Base-by-base conservation (phyloP, 2,329 filamentous ascomycete genomes). In the Thermothelomyces thermophilus region DNA sequence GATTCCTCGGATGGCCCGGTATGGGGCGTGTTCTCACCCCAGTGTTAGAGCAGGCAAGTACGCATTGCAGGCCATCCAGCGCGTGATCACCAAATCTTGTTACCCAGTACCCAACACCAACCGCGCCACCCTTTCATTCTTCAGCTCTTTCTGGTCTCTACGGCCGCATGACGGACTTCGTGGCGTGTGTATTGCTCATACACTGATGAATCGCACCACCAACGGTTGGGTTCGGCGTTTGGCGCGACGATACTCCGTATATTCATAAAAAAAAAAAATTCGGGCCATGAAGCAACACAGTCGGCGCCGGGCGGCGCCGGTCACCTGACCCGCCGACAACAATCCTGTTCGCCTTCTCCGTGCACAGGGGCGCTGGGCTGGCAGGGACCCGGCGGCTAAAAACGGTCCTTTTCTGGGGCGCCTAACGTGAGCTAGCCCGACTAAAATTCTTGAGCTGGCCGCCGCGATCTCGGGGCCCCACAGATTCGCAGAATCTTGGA, bases 351-450 rank as follows among this genome's bases (percentile, higher is more conserved):
- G 13, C 8, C 33, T 35, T 35, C 33, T 35, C 33, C 33, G 33
- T 16, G 13, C 7, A n/a, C 6, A 9, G 13, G 33, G 33, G 6
- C 33, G 33, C 33, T 35, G 7, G n/a, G 13, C 5, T 10, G 26
- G 34, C 46, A 47, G 40, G 52, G 53, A 39, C 30, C 24, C 36
- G 31, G 43, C 44, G 48, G 45, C 51, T 57, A 55, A 46, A 60
- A 60, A 60, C 58, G 58, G 58, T 58, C 58, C 58, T 58, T 60
- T 60, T 60, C 48, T 57, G 52, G 56, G 24, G 44, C 26, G 36
- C 20, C 40, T 45, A n/a, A 26, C 31, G 9, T 11, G 19, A 14
- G 33, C 33, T 35, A 14, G 33, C 33, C 14, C 22, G 24, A 9
- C 13, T 28, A 24, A 9, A 28, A n/a, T 33, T 31, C 45, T 37